These are phyloP conservation scores for Wickerhamomyces silvicola DNA, from an alignment of 805 yeast species.

Conservation along the genomic window DNA sequence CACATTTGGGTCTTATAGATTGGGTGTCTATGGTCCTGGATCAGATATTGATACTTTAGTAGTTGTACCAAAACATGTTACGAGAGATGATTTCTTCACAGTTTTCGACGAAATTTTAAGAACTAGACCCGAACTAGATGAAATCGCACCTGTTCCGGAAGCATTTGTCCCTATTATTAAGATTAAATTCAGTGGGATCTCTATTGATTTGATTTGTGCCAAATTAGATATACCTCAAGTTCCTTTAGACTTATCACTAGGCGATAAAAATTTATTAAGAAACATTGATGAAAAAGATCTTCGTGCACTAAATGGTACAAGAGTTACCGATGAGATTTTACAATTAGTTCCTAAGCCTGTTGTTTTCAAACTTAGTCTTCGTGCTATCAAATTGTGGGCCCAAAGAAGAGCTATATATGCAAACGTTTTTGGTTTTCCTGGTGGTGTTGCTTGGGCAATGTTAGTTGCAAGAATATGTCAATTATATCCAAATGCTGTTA, in stretches of 20 bases:
- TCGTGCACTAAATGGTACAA: slow-evolving; percentile 88
- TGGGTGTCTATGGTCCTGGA: slow-evolving; percentile 98
- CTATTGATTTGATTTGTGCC: slow-evolving; percentile 87
- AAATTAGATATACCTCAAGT: slow-evolving; percentile 77
- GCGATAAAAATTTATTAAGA: slow-evolving; percentile 77
- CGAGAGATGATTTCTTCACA: slow-evolving; percentile 81
- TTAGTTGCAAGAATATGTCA: slow-evolving; percentile 97
- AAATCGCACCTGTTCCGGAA: slow-evolving; percentile 89
- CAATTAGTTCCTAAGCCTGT: slow-evolving; percentile 87
- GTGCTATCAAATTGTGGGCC: slow-evolving; percentile 96
- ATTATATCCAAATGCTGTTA: slow-evolving; percentile 90
- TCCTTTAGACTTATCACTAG: slow-evolving; percentile 65
- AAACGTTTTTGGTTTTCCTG: slow-evolving; percentile 95
- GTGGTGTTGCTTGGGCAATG: slow-evolving; percentile 99
- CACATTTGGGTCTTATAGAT: slow-evolving; percentile 88
- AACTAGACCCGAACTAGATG: slow-evolving; percentile 76
- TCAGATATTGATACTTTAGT: slow-evolving; percentile 94
- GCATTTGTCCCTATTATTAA: slow-evolving; percentile 97
- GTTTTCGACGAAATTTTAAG: slow-evolving; percentile 69
- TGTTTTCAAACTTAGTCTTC: slow-evolving; percentile 84
- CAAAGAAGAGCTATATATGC: slow-evolving; percentile 91
- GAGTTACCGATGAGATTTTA: slow-evolving; percentile 93
- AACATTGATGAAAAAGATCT: slow-evolving; percentile 89
- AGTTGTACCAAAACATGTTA: slow-evolving; percentile 95
- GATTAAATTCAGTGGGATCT: slow-evolving; percentile 82